These are phyloP conservation scores for Fusarium stilboides DNA, from an alignment of 2,329 filamentous ascomycete species.

Conservation along the genomic window DNA sequence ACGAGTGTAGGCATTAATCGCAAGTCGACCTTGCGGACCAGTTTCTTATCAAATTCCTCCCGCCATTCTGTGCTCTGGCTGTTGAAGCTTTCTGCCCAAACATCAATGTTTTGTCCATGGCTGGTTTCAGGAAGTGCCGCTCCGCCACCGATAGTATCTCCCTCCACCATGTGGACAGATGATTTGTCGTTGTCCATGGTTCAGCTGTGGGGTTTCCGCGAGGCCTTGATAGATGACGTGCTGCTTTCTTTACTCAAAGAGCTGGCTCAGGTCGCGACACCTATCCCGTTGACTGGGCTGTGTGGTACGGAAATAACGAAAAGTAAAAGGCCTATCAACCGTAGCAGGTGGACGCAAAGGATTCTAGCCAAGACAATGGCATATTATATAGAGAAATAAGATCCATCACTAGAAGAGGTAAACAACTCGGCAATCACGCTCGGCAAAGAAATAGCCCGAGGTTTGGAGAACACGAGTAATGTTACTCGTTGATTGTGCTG, in stretches of 20 bases:
- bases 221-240: background rate
- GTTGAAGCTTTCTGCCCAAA: conserved; percentile 31
- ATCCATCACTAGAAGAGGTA: background rate
- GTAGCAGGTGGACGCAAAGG: background rate
- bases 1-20: conserved; percentile 67
- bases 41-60: conserved; percentile 46
- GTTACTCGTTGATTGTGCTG: background rate
- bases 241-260: too few species aligned
- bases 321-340: background rate
- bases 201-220: background rate
- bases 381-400: conserved; percentile 5
- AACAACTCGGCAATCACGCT: background rate
- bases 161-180: conserved; percentile 38
- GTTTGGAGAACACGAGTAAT: background rate
- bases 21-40: conserved; percentile 67
- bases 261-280: too few species aligned
- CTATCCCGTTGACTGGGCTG: too few species aligned
- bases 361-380: background rate
- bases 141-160: background rate
- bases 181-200: conserved; percentile 30
- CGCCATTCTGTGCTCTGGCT: conserved; percentile 40
- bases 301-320: background rate
- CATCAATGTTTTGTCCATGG: conserved; percentile 17
- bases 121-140: background rate
- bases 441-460: conserved; percentile 17